These are phyloP conservation scores for Fusarium acutatum DNA, from an alignment of 2,329 filamentous ascomycete genomes.

Conservation along the genomic window DNA sequence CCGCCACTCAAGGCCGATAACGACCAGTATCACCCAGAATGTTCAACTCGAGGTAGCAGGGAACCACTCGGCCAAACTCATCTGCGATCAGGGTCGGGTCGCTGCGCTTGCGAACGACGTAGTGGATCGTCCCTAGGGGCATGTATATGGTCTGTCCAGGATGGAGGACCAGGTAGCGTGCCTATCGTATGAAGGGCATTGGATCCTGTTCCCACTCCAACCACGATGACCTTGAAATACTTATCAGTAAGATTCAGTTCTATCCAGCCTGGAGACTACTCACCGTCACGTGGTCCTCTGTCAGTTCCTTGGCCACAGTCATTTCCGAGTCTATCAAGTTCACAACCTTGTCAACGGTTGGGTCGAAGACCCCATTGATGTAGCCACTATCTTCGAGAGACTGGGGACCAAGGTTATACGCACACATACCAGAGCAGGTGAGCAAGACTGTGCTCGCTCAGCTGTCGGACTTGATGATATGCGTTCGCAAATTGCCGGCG, in stretches of 20 bases:
- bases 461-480: neutral
- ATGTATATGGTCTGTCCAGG: neutral
- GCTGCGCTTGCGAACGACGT: neutral
- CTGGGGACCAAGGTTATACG: too few species aligned
- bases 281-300: neutral
- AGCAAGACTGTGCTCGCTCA: neutral
- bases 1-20: neutral
- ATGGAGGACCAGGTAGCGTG: neutral
- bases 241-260: neutral
- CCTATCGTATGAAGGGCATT: neutral
- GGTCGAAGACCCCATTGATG: neutral
- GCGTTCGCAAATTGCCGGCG: neutral
- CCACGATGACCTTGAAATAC: neutral
- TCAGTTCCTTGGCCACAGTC: neutral
- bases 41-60: neutral
- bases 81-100: neutral
- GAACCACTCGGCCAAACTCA: neutral
- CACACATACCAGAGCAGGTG: neutral
- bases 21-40: neutral
- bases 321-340: neutral
- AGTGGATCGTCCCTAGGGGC: neutral
- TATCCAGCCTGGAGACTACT: neutral
- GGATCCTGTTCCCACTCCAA: neutral
- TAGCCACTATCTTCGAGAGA: neutral
- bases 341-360: neutral